Base-by-base conservation (phyloP, 2,329 filamentous ascomycete genomes). In the Pseudodiploospora longispora region DNA sequence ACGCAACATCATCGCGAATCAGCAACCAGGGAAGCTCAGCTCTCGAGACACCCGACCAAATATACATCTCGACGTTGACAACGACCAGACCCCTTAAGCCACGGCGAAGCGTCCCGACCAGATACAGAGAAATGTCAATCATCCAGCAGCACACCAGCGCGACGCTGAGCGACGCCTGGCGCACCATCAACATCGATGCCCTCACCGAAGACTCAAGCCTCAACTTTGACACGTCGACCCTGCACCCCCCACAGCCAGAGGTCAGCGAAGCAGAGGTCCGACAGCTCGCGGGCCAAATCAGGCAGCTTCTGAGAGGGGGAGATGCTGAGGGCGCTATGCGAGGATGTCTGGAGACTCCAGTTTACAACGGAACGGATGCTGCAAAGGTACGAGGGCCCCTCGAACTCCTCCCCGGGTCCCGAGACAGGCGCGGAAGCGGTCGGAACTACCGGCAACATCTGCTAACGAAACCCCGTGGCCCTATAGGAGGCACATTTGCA, bases 161-260 rank as follows among this genome's bases (percentile, higher is more conserved):
- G 44, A 72, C 78, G 54, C 72, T 83, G 44, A 69, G 69, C 65
- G 80, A 83, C 55, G 75, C 77, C 60, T 83, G 80, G 80, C 87
- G 90, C 66, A 95, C 88, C 54, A 93, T 96, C 75, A 88, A 96
- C 76, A 85, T 96, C 65, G 90, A 96, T 64, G 83, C 84, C 55
- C 78, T 95, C 57, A 86, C 93, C 65, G 87, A 90, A 47, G 90
- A 97, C 67, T 93, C 88, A 57, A 80, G 86, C 53, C 71, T 80
- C 67, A 97, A 96, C 78, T 97, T 97, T 71, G 87, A 94, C 68
- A 81, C 87, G 51, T 78, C 83, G 47, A 87, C 88, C 12, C 80
- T 97, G 56, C 82, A 85, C 53, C 87, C 90, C 32, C 77, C 85
- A 36, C 81, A 81, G 48, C 75, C 85, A 53, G 83, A 90, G 55